These are phyloP conservation scores for Mortierella sp. DNA, from an alignment of 371 early-diverging fungal species.

Conservation along the genomic window DNA sequence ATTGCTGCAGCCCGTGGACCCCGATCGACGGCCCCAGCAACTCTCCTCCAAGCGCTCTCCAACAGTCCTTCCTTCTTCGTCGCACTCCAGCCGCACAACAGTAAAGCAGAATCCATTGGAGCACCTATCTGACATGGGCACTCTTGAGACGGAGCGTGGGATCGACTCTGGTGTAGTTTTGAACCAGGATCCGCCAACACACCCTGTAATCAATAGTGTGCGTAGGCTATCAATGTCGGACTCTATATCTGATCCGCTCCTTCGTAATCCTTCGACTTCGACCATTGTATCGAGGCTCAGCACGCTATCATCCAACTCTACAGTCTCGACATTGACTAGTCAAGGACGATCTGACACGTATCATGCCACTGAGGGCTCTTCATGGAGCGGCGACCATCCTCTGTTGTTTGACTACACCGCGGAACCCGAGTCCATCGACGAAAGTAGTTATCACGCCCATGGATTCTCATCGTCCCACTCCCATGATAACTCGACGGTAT, in stretches of 20 bases:
- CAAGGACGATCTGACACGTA: conserved; percentile 13
- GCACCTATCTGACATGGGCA: conserved; percentile 40
- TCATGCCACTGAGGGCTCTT: conserved; percentile 7
- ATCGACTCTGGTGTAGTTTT: conserved; percentile 27
- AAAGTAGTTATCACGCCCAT: conserved; percentile 1
- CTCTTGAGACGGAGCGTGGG: conserved; percentile 27
- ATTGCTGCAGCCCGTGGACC: neutral
- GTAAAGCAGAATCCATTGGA: conserved; percentile 21
- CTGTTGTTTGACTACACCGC: conserved; percentile 33
- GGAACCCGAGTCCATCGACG: conserved; percentile 35
- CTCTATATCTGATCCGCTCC: neutral
- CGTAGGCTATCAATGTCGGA: neutral
- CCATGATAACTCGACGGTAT: neutral
- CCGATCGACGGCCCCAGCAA: neutral
- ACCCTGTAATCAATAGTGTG: neutral
- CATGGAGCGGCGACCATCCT: conserved; percentile 49
- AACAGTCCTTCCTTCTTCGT: conserved; percentile 9
- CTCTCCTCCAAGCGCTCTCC: neutral
- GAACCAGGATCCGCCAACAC: conserved; percentile 17
- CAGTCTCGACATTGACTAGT: neutral
- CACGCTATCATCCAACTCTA: conserved; percentile 10
- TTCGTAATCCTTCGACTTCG: conserved; percentile 22
- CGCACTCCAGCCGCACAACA: neutral
- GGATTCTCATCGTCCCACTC: neutral
- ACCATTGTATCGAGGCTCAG: conserved; percentile 34